These are phyloP conservation scores for Ophidiomyces ophidiicola DNA, from an alignment of 2,329 filamentous ascomycete genomes.

Conservation along the genomic window DNA sequence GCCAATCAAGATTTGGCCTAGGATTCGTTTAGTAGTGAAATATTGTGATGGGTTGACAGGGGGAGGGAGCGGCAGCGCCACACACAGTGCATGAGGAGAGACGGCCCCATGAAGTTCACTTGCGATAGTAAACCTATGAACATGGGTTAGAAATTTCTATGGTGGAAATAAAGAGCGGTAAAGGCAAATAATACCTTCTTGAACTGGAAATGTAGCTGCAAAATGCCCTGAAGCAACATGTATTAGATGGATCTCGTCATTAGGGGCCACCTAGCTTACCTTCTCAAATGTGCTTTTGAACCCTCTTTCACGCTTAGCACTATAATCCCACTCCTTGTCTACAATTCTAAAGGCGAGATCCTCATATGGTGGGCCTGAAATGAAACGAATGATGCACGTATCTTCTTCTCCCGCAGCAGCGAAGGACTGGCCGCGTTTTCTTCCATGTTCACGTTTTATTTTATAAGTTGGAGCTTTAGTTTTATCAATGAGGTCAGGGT, in stretches of 20 bases:
- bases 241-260: slow-evolving; percentile 13
- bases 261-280: slow-evolving; percentile 43
- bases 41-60: no score
- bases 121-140: slow-evolving; percentile 40
- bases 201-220: slow-evolving; percentile 96
- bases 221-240: slow-evolving; percentile 57
- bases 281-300: slow-evolving; percentile 97
- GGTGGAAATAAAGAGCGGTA: not conserved
- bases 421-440: slow-evolving; percentile 80
- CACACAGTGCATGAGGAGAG: no score
- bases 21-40: no score
- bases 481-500: slow-evolving; percentile 92
- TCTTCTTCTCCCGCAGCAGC: slow-evolving; percentile 91
- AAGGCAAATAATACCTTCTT: slow-evolving; percentile 61
- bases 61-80: no score
- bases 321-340: slow-evolving; percentile 98
- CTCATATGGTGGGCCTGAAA: slow-evolving; percentile 89
- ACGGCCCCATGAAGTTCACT: slow-evolving; percentile 27
- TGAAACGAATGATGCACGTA: slow-evolving; percentile 90
- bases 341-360: slow-evolving; percentile 96
- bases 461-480: slow-evolving; percentile 88
- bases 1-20: no score
- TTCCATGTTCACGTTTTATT: slow-evolving; percentile 84
- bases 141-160: no score
- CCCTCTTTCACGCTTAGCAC: slow-evolving; percentile 82